These are phyloP conservation scores for Aspergillus thermomutatus DNA, from an alignment of 2,329 filamentous ascomycete species.

Conservation along the genomic window DNA sequence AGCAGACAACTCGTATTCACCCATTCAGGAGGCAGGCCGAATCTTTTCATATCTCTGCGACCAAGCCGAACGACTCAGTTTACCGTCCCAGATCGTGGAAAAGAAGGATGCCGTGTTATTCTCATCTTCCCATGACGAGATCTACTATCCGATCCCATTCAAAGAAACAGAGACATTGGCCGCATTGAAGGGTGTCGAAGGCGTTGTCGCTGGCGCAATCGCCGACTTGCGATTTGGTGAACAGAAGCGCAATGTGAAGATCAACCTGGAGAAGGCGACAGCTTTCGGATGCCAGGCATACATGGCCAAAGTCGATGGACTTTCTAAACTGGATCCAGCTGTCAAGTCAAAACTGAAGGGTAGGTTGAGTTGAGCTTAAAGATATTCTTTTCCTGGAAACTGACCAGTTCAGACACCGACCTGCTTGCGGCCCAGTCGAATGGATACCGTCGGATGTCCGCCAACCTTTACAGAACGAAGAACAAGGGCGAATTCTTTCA, in stretches of 20 bases:
- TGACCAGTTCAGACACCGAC: conserved; percentile 60
- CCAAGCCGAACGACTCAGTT: conserved; percentile 30
- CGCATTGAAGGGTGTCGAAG: conserved; percentile 60
- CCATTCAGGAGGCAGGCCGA: conserved; percentile 33
- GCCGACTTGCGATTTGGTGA: conserved; percentile 53
- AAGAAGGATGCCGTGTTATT: conserved; percentile 36
- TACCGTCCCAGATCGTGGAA: conserved; percentile 30
- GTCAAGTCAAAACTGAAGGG: conserved; percentile 39
- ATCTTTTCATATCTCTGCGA: conserved; percentile 36
- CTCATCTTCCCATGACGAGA: conserved; percentile 33
- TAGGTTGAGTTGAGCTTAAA: conserved; percentile 9
- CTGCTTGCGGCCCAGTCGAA: conserved; percentile 67
- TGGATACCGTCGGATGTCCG: conserved; percentile 67
- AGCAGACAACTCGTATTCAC: conserved; percentile 26
- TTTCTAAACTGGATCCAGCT: conserved; percentile 36
- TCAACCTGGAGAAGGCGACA: conserved; percentile 38
- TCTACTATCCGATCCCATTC: conserved; percentile 46
- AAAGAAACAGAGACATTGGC: conserved; percentile 53
- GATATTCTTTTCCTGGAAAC: no score
- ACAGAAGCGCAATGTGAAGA: conserved; percentile 35
- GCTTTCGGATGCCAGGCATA: conserved; percentile 42
- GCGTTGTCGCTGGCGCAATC: conserved; percentile 57
- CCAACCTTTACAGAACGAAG: conserved; percentile 68
- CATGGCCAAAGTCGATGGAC: conserved; percentile 39
- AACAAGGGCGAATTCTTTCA: conserved; percentile 67